phyloP scores from a whole-genome alignment of 2,329 filamentous ascomycete species.

The Ceratocystis cubensis region DNA sequence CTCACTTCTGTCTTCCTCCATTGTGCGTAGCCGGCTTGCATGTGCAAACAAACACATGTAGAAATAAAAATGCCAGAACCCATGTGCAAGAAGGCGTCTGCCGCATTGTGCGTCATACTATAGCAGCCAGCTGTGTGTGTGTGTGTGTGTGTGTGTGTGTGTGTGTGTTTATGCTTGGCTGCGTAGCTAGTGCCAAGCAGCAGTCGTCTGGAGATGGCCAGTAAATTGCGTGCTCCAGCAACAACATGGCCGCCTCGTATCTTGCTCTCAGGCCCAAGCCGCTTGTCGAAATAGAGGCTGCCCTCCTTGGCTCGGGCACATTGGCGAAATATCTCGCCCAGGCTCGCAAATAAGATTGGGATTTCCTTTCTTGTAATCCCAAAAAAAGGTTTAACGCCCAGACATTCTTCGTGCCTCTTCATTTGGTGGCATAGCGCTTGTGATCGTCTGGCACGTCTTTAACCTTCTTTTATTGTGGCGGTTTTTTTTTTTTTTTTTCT shows the following conservation, averaged over 20 bases:
- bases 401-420: background rate
- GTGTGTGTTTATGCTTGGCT: background rate
- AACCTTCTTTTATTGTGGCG: background rate
- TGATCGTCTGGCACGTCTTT: background rate
- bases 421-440: slow-evolving; percentile 1
- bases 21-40: background rate
- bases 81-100: background rate
- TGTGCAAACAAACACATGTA: background rate
- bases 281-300: no score
- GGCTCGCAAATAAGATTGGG: background rate
- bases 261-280: no score
- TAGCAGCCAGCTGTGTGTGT: background rate
- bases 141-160: no score
- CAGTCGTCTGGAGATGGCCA: background rate
- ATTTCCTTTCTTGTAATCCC: no score
- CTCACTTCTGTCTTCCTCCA: background rate
- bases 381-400: background rate
- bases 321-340: no score
- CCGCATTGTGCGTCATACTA: background rate
- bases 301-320: no score
- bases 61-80: background rate
- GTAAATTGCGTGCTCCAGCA: no score
- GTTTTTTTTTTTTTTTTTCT: background rate
- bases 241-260: no score
- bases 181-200: background rate